These are phyloP conservation scores for Monosporozyma unispora DNA, from an alignment of 805 yeast genomes.

Conservation along the genomic window DNA sequence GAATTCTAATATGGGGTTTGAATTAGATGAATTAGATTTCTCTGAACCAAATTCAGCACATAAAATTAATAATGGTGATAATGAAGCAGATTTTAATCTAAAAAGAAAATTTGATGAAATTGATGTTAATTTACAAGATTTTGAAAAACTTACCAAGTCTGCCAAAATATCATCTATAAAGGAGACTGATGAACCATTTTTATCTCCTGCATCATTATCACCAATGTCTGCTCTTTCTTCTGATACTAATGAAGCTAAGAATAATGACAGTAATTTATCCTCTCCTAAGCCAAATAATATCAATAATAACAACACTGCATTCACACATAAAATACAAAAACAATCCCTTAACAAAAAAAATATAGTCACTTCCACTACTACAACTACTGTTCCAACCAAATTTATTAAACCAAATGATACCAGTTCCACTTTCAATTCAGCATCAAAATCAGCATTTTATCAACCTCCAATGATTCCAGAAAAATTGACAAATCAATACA, in stretches of 20 bases:
- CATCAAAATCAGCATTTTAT: not conserved
- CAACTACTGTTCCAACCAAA: not conserved
- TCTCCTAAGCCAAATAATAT: not conserved
- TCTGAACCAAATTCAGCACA: not conserved
- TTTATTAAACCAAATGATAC: not conserved
- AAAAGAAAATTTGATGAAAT: not conserved
- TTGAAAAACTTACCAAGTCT: not conserved
- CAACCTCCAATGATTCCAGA: slow-evolving; percentile 4
- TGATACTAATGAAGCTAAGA: slow-evolving; percentile 2
- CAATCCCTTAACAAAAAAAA: slow-evolving; percentile 1
- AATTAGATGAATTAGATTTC: slow-evolving; percentile 6
- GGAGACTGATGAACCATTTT: slow-evolving; percentile 5
- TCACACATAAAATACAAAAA: slow-evolving; percentile 10
- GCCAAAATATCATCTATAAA: not conserved
- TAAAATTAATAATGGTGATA: not conserved
- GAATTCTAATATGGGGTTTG: slow-evolving; percentile 11
- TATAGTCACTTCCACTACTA: not conserved
- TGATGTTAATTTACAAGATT: not conserved
- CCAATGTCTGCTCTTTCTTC: slow-evolving; percentile 20
- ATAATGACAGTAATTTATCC: not conserved
- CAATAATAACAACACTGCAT: not conserved
- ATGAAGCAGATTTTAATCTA: not conserved
- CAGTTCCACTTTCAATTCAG: not conserved
- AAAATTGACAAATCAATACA: slow-evolving; percentile 23
- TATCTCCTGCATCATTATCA: slow-evolving; percentile 32